Evolutionary conservation across 2,329 filamentous ascomycete genomes (phyloP).

Genomic region (Trichophyton schoenleinii): DNA sequence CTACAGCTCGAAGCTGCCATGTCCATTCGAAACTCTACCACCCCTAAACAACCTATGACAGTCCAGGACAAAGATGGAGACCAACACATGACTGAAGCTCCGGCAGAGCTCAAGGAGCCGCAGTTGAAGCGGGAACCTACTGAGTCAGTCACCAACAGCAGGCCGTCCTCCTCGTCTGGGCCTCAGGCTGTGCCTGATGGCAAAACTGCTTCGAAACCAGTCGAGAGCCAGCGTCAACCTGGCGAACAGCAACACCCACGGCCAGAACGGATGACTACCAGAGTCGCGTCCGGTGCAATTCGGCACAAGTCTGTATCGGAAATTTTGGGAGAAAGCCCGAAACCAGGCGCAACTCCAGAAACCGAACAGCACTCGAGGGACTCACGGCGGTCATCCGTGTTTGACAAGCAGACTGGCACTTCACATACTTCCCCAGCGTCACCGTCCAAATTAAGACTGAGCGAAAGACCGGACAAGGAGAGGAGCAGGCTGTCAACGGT

Average conservation of each 20-base stretch:
- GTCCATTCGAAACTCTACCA: conserved; percentile 20
- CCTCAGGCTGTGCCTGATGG: neutral
- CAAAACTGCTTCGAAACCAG: neutral
- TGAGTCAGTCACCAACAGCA: neutral
- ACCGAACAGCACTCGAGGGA: conserved; percentile 22
- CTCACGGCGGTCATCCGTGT: conserved; percentile 9
- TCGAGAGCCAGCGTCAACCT: neutral
- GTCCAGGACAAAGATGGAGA: neutral
- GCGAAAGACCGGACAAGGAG: conserved; percentile 43
- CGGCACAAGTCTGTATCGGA: conserved; percentile 61
- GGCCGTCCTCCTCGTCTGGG: neutral
- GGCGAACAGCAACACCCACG: conserved; percentile 20
- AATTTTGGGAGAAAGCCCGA: conserved; percentile 50
- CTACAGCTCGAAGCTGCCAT: conserved; percentile 45
- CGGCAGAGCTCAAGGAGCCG: neutral
- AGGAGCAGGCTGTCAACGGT: conserved; percentile 58
- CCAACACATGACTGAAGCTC: neutral
- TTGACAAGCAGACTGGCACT: conserved; percentile 15
- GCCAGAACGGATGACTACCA: conserved; percentile 51
- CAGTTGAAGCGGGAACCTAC: neutral
- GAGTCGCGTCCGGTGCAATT: conserved; percentile 58
- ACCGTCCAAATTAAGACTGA: neutral
- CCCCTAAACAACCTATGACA: neutral
- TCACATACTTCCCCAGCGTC: conserved; percentile 24
- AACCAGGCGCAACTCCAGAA: conserved; percentile 21